A percentile compares a stretch with the other conserved stretches of the same genome.
Evolutionary conservation across 257 asterid genomes (phyloP).

Genomic region (Salvia miltiorrhiza): DNA sequence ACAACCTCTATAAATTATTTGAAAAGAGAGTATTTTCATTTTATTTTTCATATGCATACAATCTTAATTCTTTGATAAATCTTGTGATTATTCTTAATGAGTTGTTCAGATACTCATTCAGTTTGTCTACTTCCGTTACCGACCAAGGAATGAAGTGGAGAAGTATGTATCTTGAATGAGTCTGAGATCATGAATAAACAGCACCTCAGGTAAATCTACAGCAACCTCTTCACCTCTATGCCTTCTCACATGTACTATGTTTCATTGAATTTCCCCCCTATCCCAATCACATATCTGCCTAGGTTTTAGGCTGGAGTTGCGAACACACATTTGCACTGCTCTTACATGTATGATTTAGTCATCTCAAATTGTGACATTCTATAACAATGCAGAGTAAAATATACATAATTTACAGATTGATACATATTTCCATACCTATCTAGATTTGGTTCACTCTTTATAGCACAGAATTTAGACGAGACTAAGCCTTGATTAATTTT

Average conservation of each 20-base stretch:
- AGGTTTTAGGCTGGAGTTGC: neutral
- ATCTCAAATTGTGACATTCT: no score
- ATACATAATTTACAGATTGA: neutral
- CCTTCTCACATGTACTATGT: neutral
- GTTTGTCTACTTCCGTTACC: constrained; percentile 41
- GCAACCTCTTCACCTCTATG: neutral
- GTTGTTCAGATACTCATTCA: constrained; percentile 53
- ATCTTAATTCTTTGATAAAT: neutral
- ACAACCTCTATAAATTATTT: neutral
- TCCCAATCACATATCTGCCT: neutral
- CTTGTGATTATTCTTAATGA: constrained; percentile 29
- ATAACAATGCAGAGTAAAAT: no score
- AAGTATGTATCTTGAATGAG: constrained; percentile 29
- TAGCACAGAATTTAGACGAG: neutral
- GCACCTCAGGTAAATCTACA: constrained; percentile 25
- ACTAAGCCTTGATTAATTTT: neutral
- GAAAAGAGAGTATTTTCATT: no score
- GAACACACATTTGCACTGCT: no score
- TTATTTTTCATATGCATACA: neutral
- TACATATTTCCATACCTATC: neutral
- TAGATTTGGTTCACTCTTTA: neutral
- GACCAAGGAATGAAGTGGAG: constrained; percentile 25
- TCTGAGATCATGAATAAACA: constrained; percentile 9
- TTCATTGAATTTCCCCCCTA: neutral
- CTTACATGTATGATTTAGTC: no score